Conservation (phyloP, 306 rosid species). For the Vigna mungo region DNA sequence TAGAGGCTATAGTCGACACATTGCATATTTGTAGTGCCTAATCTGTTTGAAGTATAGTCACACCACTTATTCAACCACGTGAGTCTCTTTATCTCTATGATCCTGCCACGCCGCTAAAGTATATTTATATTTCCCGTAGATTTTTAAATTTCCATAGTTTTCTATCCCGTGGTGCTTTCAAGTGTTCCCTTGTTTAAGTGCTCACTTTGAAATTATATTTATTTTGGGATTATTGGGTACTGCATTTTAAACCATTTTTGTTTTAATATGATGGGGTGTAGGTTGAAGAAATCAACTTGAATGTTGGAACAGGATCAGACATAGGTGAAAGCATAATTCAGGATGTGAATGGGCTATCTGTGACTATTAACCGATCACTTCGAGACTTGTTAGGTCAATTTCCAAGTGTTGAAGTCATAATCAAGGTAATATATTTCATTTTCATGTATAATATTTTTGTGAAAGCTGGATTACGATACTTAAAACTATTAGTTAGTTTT, state of each 20-base stretch:
- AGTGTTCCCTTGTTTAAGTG: conserved; percentile 21
- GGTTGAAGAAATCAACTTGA: conserved; percentile 93
- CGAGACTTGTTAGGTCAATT: conserved; percentile 77
- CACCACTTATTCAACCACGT: too few species aligned
- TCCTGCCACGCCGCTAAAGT: too few species aligned
- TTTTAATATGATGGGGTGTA: conserved; percentile 45
- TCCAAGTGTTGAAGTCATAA: conserved; percentile 72
- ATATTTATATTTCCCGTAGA: too few species aligned
- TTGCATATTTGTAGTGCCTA: too few species aligned
- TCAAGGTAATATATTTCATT: conserved; percentile 62
- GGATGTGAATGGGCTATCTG: conserved; percentile 88
- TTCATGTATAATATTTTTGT: conserved; percentile 33
- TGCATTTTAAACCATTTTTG: not conserved
- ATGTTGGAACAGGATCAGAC: conserved; percentile 82
- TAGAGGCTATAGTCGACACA: too few species aligned
- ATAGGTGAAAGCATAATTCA: conserved; percentile 91
- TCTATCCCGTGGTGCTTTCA: not conserved
- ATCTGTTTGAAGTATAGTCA: too few species aligned
- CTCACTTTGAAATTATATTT: conserved; percentile 12
- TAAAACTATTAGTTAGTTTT: conserved; percentile 20
- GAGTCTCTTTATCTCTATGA: too few species aligned
- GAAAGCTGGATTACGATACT: conserved; percentile 14
- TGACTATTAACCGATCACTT: conserved; percentile 84
- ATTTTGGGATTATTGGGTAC: not conserved
- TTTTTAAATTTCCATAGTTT: too few species aligned